A percentile compares a stretch with the other conserved stretches of the same genome.
These are phyloP conservation scores for Coriolopsis trogii DNA, from an alignment of 1,284 basidiomycete genomes.

Conservation along the genomic window DNA sequence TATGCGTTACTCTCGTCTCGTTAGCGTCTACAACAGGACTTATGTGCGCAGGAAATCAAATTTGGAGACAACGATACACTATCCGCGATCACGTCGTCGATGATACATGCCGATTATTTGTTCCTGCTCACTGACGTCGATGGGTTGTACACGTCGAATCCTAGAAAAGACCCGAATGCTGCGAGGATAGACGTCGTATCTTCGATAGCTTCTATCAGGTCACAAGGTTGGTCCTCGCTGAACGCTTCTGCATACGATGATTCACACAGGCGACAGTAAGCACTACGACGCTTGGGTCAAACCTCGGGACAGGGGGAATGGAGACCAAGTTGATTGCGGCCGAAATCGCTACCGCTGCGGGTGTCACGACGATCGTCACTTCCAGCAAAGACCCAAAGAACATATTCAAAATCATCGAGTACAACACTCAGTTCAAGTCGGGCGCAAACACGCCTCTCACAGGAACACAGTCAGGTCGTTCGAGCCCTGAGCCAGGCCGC, in stretches of 20 bases:
- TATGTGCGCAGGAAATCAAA: constrained; percentile 84
- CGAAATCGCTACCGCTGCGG: constrained; percentile 94
- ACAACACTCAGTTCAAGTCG: constrained; percentile 52
- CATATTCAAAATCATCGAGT: constrained; percentile 84
- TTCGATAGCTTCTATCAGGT: constrained; percentile 82
- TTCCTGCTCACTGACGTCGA: constrained; percentile 98
- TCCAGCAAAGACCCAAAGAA: constrained; percentile 81
- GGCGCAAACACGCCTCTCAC: constrained; percentile 33
- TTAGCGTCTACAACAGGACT: too few relatives aligned
- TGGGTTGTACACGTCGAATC: constrained; percentile 95
- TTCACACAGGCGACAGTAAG: constrained; percentile 61
- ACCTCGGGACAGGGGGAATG: constrained; percentile 97
- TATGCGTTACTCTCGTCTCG: neutral
- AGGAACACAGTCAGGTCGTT: constrained; percentile 36
- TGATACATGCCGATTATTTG: constrained; percentile 97
- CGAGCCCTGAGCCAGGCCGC: constrained; percentile 38
- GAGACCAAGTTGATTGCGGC: constrained; percentile 99
- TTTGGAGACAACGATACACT: constrained; percentile 99
- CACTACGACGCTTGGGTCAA: constrained; percentile 90
- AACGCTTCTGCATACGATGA: too few relatives aligned
- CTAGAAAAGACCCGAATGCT: constrained; percentile 86
- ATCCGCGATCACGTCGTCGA: constrained; percentile 94
- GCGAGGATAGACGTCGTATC: constrained; percentile 81
- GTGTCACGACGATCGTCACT: constrained; percentile 92
- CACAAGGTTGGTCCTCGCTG: constrained; percentile 61